Evolutionary conservation across 1,139 yeast species (phyloP).

Genomic region (Debaryomyces sp.): DNA sequence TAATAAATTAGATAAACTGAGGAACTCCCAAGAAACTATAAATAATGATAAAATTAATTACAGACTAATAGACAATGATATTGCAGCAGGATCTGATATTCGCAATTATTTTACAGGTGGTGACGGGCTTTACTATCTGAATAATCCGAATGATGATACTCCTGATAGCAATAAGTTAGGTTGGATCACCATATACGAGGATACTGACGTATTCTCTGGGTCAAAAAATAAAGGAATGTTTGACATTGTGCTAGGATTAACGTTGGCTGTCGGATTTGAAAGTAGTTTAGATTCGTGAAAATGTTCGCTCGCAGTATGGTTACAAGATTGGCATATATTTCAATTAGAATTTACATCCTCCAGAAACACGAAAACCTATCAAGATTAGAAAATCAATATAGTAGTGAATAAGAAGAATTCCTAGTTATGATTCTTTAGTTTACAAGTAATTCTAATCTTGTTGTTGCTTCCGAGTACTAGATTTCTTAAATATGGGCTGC

Average conservation of each 20-base stretch:
- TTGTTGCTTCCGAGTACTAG: not conserved
- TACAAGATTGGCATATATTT: not conserved
- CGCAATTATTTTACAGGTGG: conserved; percentile 49
- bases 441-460: not conserved
- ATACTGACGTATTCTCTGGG: conserved; percentile 27
- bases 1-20: conserved; percentile 11
- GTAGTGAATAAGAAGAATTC: not conserved
- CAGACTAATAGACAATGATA: conserved; percentile 22
- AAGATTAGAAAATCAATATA: not conserved
- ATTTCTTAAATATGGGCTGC: not conserved
- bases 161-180: conserved; percentile 64
- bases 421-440: not conserved
- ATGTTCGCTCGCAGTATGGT: not conserved
- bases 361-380: not conserved
- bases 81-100: conserved; percentile 34
- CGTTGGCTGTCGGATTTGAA: conserved; percentile 58
- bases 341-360: not conserved
- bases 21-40: conserved; percentile 3
- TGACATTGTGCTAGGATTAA: conserved; percentile 56
- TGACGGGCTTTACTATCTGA: conserved; percentile 53
- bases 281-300: conserved; percentile 11
- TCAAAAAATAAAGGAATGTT: conserved; percentile 45
- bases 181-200: conserved; percentile 65
- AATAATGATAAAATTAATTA: conserved; percentile 9
- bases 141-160: conserved; percentile 55